A percentile compares a stretch with the other conserved stretches of the same genome.
phyloP scores from a whole-genome alignment of 148 eudicot species.

The Arbutus unedo region DNA sequence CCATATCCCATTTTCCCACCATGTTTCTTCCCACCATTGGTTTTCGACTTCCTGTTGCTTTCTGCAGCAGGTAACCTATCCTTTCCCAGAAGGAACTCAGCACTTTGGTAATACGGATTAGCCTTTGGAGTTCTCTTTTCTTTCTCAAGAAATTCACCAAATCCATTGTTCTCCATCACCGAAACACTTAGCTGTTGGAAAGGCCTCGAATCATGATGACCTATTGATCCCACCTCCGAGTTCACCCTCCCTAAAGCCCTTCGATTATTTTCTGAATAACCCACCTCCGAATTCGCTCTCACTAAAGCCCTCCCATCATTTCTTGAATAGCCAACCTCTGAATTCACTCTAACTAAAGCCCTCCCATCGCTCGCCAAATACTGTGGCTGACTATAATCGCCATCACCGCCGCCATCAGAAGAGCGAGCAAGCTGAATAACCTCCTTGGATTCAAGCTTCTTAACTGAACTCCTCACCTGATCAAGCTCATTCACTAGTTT shows the following conservation, averaged over 20 bases:
- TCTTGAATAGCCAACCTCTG: constrained; percentile 32
- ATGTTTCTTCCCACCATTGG: constrained; percentile 39
- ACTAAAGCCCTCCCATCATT: constrained; percentile 29
- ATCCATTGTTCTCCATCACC: constrained; percentile 48
- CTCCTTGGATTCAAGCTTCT: constrained; percentile 67
- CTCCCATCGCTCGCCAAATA: constrained; percentile 37
- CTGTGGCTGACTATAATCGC: constrained; percentile 32
- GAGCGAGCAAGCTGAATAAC: constrained; percentile 38
- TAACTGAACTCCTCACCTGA: constrained; percentile 60
- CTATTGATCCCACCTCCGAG: constrained; percentile 42
- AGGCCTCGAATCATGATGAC: constrained; percentile 43
- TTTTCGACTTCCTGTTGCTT: constrained; percentile 56
- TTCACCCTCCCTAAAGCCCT: constrained; percentile 43
- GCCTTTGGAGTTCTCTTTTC: constrained; percentile 96
- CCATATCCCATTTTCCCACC: constrained; percentile 38
- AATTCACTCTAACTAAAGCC: constrained; percentile 29
- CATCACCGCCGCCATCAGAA: constrained; percentile 18
- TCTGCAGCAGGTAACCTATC: constrained; percentile 71
- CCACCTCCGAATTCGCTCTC: constrained; percentile 41
- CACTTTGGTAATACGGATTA: constrained; percentile 63
- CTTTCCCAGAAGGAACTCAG: constrained; percentile 78
- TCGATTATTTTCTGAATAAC: constrained; percentile 34
- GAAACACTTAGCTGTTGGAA: constrained; percentile 55
- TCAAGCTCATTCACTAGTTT: constrained; percentile 70
- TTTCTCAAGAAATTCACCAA: constrained; percentile 58